Evolutionary conservation across 2,329 filamentous ascomycete species (phyloP), one percentile per base, ranked within the genome.

Genomic region (Herpomyces periplanetae): DNA sequence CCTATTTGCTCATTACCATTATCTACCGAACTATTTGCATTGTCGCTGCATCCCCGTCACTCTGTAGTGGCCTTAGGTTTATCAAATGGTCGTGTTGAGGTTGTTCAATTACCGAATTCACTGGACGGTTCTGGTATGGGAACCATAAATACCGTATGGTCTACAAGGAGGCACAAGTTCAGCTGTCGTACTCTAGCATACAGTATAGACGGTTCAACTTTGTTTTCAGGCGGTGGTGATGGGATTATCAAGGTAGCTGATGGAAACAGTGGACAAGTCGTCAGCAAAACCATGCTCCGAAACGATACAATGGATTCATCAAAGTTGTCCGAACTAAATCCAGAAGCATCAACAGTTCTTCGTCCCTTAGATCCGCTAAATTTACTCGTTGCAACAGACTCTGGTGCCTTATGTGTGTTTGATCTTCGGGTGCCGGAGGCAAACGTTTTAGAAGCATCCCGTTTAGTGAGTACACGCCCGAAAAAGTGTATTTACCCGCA

Each of bases 1-100:
- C 85, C 69, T 27, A 51, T 85, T 27, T 88, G 75, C 47, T 69
- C 65, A 11, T 54, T 91, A 17, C 71, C 73, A 26, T 55, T 91
- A 17, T 52, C 54, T 22, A 53, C 65, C 22, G 80, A 91, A 33
- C 48, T 96, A 30, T 91, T 96, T 42, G 42, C 68, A 2, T 71
- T 85, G 38, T 64, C 62, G 6, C 45, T 87, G 9, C 80, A 96
- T 35, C 73, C 80, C 1, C 52, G 49, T 1, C 57, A 73, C 34
- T 68, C 75, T 7, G 43, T 96, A 19, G 47, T 96, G 25, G 65
- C 71, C 0, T 65, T 87, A 18, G 80, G 80, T 8, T 49, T 88
- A 11, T 58, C 64, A 8, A 62, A 51, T 21, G 75, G 75, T 23
- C 68, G 80, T 36, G 71, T 91, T 25, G 54, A 84, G 36, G 65